Evolutionary conservation across 176 grass and related monocot species (phyloP).

Genomic region (Eragrostis nindensis): DNA sequence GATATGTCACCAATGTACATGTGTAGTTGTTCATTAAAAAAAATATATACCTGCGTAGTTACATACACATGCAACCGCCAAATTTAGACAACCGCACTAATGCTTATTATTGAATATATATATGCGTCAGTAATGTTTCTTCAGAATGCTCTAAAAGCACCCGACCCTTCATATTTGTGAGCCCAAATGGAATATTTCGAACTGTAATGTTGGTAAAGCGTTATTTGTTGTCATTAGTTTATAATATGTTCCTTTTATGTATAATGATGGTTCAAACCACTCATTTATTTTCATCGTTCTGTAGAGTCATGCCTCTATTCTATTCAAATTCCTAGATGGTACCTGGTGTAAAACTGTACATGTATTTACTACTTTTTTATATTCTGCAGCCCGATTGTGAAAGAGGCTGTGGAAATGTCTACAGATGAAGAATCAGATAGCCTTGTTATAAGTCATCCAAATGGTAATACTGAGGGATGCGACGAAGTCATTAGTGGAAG

Average conservation of each 20-base stretch:
- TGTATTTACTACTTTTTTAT: slow-evolving; percentile 41
- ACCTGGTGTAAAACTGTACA: slow-evolving; percentile 16
- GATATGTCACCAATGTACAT: neutral
- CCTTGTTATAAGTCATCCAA: slow-evolving; percentile 47
- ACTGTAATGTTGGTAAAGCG: slow-evolving; percentile 10
- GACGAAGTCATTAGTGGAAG: slow-evolving; percentile 44
- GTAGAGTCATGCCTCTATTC: slow-evolving; percentile 8
- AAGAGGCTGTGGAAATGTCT: slow-evolving; percentile 65
- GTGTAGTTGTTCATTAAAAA: neutral
- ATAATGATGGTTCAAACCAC: slow-evolving; percentile 8
- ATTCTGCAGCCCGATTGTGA: slow-evolving; percentile 60
- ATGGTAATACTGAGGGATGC: slow-evolving; percentile 41
- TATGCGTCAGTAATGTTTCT: slow-evolving; percentile 1
- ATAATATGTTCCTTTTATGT: slow-evolving; percentile 32
- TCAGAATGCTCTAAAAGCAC: slow-evolving; percentile 25
- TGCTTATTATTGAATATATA: slow-evolving; percentile 24
- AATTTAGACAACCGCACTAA: neutral
- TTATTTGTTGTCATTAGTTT: slow-evolving; percentile 34
- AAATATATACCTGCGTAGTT: neutral
- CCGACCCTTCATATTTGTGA: slow-evolving; percentile 5
- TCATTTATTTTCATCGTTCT: neutral
- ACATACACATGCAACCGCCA: neutral
- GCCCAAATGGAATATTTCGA: slow-evolving; percentile 19
- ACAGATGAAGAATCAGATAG: slow-evolving; percentile 69
- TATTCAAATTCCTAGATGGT: slow-evolving; percentile 19